Evolutionary conservation across 768 basidiomycete genomes (phyloP).

Genomic region (Psilocybe tampanensis): DNA sequence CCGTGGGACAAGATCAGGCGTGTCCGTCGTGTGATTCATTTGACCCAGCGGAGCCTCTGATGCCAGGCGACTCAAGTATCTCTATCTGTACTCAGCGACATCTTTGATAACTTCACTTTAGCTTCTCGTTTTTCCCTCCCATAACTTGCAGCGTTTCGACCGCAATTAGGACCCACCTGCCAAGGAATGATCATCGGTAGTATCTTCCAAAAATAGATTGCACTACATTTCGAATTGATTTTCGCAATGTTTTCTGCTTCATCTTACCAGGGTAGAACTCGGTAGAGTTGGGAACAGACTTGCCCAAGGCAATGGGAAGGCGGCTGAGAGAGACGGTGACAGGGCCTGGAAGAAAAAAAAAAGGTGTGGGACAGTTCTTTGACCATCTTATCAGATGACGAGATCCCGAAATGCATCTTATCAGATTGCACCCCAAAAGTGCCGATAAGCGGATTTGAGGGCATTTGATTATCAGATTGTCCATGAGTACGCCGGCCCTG

Average conservation of each 20-base stretch:
- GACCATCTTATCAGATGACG: conserved; percentile 21
- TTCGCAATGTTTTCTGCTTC: no score
- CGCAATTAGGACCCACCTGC: neutral
- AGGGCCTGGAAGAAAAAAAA: neutral
- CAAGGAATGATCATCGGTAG: neutral
- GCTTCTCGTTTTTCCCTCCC: no score
- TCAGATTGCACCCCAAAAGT: conserved; percentile 34
- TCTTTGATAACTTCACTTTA: no score
- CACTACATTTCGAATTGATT: no score
- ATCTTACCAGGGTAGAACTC: no score
- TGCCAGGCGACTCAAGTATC: no score
- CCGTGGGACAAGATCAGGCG: neutral
- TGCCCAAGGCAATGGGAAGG: no score
- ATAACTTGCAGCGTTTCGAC: no score
- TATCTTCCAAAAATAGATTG: neutral
- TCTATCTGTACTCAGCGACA: no score
- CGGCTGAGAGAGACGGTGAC: neutral
- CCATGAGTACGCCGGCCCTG: conserved; percentile 9
- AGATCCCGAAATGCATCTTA: conserved; percentile 21
- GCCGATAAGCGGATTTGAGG: neutral
- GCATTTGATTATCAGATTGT: conserved; percentile 23
- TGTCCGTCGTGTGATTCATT: conserved; percentile 2
- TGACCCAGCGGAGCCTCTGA: no score
- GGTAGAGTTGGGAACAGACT: no score
- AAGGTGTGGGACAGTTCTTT: conserved; percentile 7